Percentiles rank a stretch among this genome's conserved stretches.
Evolutionary conservation across 202 grass and related monocot species (phyloP).

Genomic region (Carex arenaria): DNA sequence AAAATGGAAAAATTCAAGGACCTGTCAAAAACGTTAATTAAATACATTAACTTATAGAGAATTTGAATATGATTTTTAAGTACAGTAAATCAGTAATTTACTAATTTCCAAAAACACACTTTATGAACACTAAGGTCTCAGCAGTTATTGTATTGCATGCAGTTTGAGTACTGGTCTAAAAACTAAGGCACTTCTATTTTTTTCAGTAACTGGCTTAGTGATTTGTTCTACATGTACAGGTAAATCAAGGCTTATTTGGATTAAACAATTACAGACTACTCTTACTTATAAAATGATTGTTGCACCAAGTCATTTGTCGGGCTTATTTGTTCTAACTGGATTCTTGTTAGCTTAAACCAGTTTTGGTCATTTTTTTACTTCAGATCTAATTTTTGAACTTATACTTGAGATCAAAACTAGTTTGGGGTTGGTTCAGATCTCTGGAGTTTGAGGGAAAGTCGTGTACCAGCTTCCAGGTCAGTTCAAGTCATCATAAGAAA

Average conservation of each 20-base stretch:
- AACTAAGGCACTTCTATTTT: no score
- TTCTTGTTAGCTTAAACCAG: background rate
- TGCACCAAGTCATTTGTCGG: background rate
- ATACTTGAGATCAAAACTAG: background rate
- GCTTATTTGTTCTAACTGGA: no score
- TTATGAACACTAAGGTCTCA: background rate
- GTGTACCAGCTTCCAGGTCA: background rate
- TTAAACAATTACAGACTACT: background rate
- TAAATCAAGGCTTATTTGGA: background rate
- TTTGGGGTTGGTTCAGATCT: background rate
- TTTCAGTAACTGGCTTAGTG: background rate
- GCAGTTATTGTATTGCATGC: background rate
- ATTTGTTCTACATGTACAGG: background rate
- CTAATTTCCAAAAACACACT: background rate
- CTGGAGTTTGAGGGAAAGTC: background rate
- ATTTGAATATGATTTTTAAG: conserved; percentile 6
- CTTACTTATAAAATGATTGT: background rate
- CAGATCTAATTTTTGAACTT: background rate
- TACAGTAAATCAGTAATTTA: background rate
- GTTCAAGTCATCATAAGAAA: background rate
- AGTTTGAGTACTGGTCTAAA: no score
- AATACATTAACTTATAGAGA: background rate
- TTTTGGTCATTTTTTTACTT: background rate
- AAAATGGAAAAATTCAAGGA: conserved; percentile 95
- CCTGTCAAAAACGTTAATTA: conserved; percentile 38